Percentiles rank a stretch among this genome's conserved stretches.
Conservation (phyloP, 106 monocot species). For the Posidonia australis region DNA sequence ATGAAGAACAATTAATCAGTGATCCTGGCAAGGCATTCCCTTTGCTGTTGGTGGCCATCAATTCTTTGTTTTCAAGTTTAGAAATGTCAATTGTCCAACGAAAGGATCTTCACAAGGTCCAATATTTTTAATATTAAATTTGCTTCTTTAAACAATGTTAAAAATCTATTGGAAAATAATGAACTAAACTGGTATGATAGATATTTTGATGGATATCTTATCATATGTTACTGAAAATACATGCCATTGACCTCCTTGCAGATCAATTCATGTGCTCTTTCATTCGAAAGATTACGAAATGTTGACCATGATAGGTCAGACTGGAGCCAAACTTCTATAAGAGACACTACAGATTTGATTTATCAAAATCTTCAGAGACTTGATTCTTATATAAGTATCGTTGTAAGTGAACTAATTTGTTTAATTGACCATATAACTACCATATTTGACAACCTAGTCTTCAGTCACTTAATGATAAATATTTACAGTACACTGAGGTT, state of each 20-base stretch:
- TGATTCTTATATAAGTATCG: slow-evolving; percentile 53
- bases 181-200: too few species aligned
- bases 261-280: slow-evolving; percentile 32
- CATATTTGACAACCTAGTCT: too few species aligned
- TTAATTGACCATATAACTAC: not conserved
- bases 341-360: slow-evolving; percentile 53
- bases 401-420: slow-evolving; percentile 33
- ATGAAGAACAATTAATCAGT: slow-evolving; percentile 26
- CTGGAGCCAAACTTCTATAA: slow-evolving; percentile 53
- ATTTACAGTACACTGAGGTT: too few species aligned
- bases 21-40: slow-evolving; percentile 49
- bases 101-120: slow-evolving; percentile 51
- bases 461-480: too few species aligned
- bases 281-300: slow-evolving; percentile 54
- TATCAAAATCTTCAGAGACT: slow-evolving; percentile 68
- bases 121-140: too few species aligned
- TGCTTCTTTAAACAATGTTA: too few species aligned
- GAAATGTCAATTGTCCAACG: slow-evolving; percentile 52
- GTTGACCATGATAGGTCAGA: slow-evolving; percentile 36
- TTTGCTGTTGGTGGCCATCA: slow-evolving; percentile 32
- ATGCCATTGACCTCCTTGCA: too few species aligned
- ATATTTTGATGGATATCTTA: not conserved
- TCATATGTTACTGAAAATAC: not conserved
- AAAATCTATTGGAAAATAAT: not conserved
- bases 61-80: slow-evolving; percentile 49